Evolutionary conservation across 202 grass and related monocot species (phyloP).

Genomic region (Elaeis oleifera): DNA sequence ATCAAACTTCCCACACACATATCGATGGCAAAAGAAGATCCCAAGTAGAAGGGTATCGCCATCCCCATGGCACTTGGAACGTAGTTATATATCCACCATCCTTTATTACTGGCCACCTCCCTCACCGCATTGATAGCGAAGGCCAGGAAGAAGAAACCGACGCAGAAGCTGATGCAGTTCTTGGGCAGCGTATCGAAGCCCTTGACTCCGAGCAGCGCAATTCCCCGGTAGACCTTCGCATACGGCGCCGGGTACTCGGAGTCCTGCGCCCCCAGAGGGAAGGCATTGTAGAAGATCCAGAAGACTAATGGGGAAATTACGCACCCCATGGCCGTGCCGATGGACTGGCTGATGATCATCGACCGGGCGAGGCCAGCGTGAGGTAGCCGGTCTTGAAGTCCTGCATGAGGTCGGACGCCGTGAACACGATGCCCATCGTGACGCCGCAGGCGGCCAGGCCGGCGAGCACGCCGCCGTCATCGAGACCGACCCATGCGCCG

Average conservation of each 20-base stretch:
- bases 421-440: slow-evolving; percentile 82
- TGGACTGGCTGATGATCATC: slow-evolving; percentile 70
- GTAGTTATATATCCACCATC: background rate
- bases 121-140: background rate
- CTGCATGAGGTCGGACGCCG: slow-evolving; percentile 72
- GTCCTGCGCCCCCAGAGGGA: slow-evolving; percentile 29
- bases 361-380: slow-evolving; percentile 45
- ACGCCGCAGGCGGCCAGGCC: slow-evolving; percentile 62
- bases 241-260: slow-evolving; percentile 53
- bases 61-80: slow-evolving; percentile 12
- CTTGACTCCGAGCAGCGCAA: background rate
- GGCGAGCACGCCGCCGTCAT: slow-evolving; percentile 50
- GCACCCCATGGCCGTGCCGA: slow-evolving; percentile 54
- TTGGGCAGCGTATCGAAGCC: background rate
- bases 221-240: slow-evolving; percentile 29
- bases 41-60: slow-evolving; percentile 12
- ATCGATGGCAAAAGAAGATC: slow-evolving; percentile 10
- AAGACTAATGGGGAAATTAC: slow-evolving; percentile 58
- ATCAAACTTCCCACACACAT: slow-evolving; percentile 9
- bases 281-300: slow-evolving; percentile 83
- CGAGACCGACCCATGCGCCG: slow-evolving; percentile 41
- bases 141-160: background rate
- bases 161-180: slow-evolving; percentile 12
- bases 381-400: slow-evolving; percentile 91
- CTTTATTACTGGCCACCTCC: background rate